Conservation (phyloP, 2,329 filamentous ascomycete genomes). For the Sclerotinia borealis region DNA sequence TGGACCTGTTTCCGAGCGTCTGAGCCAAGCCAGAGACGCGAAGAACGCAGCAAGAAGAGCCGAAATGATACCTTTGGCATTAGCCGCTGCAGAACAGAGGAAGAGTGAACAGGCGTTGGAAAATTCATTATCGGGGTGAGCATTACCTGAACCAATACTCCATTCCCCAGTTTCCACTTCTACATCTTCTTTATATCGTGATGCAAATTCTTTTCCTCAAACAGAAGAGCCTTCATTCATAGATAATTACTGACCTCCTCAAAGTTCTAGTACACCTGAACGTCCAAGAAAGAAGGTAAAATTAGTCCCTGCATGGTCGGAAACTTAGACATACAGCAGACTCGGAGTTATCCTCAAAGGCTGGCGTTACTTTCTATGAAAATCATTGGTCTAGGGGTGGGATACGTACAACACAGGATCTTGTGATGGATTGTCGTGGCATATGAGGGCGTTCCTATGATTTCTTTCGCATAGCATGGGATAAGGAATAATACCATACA, state of each 20-base stretch:
- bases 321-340: background rate
- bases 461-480: background rate
- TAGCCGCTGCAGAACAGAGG: constrained; percentile 18
- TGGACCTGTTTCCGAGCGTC: constrained; percentile 16
- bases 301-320: background rate
- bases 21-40: constrained; percentile 12
- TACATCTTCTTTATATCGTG: background rate
- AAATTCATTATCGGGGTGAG: background rate
- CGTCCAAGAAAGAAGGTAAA: background rate
- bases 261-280: background rate
- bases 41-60: constrained; percentile 12
- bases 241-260: background rate
- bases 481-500: background rate
- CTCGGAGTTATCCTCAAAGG: too few species aligned
- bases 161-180: too few species aligned
- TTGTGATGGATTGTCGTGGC: background rate
- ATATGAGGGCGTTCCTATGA: background rate
- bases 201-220: background rate
- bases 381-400: background rate
- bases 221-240: background rate
- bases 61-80: constrained; percentile 15
- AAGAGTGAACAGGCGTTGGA: background rate
- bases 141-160: background rate
- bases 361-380: background rate
- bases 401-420: background rate